These are phyloP conservation scores for Cercospora canescens DNA, from an alignment of 2,329 filamentous ascomycete genomes.

Conservation along the genomic window DNA sequence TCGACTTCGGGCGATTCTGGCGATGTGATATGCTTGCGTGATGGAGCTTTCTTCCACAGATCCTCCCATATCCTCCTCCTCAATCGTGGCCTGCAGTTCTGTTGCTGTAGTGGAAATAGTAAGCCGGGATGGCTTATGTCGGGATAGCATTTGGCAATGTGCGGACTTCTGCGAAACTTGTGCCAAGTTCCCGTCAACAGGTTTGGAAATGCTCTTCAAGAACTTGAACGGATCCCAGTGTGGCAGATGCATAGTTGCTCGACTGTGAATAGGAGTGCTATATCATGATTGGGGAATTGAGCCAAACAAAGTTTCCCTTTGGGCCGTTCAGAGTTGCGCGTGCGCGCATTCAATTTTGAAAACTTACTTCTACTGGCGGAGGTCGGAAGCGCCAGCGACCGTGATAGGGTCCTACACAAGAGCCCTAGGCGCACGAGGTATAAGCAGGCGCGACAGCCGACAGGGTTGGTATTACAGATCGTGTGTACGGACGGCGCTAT, in stretches of 20 bases:
- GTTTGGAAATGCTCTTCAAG: not conserved
- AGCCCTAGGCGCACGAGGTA: not conserved
- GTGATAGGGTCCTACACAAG: not conserved
- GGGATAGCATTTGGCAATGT: not conserved
- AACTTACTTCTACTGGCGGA: slow-evolving; percentile 1
- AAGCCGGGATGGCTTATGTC: not conserved
- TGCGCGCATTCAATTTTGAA: not conserved
- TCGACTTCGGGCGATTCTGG: slow-evolving; percentile 2
- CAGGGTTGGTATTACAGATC: not conserved
- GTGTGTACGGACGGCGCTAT: not conserved
- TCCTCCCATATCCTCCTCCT: not conserved
- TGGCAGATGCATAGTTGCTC: not conserved
- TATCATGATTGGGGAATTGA: not conserved
- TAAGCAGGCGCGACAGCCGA: not conserved
- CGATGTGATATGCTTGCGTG: slow-evolving; percentile 1
- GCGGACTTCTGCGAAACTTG: not conserved
- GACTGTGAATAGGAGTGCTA: not conserved
- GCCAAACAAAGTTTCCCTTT: not conserved
- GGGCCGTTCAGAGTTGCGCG: not conserved
- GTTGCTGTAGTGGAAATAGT: not conserved
- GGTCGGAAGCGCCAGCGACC: not conserved
- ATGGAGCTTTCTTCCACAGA: not conserved
- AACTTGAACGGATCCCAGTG: not conserved
- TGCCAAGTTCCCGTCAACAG: not conserved
- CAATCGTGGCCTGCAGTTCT: not conserved